Evolutionary conservation across 805 yeast species (phyloP).

Genomic region (Teunomyces pallodes): DNA sequence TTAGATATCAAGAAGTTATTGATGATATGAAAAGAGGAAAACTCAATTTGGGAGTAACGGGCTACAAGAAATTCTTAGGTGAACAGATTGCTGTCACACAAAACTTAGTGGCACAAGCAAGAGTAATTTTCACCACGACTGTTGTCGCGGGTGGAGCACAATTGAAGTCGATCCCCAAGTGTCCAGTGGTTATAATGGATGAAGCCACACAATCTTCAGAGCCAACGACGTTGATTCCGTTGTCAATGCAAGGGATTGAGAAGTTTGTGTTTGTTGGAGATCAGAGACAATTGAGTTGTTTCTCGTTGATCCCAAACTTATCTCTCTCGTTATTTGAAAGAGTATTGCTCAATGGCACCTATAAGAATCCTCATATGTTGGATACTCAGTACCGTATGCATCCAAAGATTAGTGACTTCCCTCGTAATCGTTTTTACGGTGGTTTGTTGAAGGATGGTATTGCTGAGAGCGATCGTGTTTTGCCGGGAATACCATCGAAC

Average conservation of each 20-base stretch:
- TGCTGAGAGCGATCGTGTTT: slow-evolving; percentile 46
- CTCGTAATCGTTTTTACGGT: slow-evolving; percentile 50
- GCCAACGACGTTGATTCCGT: slow-evolving; percentile 66
- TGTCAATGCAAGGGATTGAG: slow-evolving; percentile 64
- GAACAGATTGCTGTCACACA: slow-evolving; percentile 45
- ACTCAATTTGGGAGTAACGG: slow-evolving; percentile 28
- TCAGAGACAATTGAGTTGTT: slow-evolving; percentile 70
- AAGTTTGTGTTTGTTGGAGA: slow-evolving; percentile 74
- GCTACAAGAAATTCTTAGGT: slow-evolving; percentile 48
- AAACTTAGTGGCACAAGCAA: slow-evolving; percentile 58
- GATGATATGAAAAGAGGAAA: slow-evolving; percentile 38
- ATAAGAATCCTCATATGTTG: slow-evolving; percentile 61
- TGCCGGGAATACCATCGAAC: slow-evolving; percentile 42
- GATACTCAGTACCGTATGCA: slow-evolving; percentile 72
- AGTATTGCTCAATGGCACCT: slow-evolving; percentile 59
- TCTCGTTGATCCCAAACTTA: slow-evolving; percentile 64
- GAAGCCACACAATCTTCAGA: slow-evolving; percentile 78
- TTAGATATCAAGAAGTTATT: slow-evolving; percentile 40
- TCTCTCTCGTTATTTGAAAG: slow-evolving; percentile 70
- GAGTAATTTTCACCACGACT: slow-evolving; percentile 69
- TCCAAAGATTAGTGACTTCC: slow-evolving; percentile 59
- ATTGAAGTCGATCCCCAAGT: slow-evolving; percentile 50
- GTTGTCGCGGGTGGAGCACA: slow-evolving; percentile 70
- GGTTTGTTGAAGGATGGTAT: slow-evolving; percentile 58
- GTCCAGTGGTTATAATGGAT: slow-evolving; percentile 74